Percentiles rank a stretch among this genome's conserved stretches.
Evolutionary conservation across 139 green algal species (phyloP).

Genomic region (Micractinium sp.): DNA sequence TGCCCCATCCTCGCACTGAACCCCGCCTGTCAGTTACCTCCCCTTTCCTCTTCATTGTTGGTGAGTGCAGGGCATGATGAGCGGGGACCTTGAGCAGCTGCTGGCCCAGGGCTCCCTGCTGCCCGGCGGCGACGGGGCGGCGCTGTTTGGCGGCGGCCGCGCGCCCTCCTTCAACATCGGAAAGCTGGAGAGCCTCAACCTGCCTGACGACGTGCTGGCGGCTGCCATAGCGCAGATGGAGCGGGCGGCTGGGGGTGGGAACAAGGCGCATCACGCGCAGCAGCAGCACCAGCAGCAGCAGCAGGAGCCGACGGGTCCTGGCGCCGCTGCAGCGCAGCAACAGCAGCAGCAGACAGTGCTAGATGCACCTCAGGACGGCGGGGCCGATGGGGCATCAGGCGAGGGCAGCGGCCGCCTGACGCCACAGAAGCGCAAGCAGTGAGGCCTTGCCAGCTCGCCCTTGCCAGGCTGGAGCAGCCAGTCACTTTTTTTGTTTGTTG

Average conservation of each 20-base stretch:
- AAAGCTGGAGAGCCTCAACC: constrained; percentile 62
- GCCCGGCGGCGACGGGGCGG: background rate
- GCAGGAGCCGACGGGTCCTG: background rate
- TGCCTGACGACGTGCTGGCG: constrained; percentile 18
- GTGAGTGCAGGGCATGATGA: constrained; percentile 36
- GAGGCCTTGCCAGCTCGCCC: background rate
- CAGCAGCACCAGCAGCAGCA: constrained; percentile 3
- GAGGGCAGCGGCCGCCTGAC: background rate
- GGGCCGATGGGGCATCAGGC: too few species aligned
- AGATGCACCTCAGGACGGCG: background rate
- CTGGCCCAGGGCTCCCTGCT: constrained; percentile 37
- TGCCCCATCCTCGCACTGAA: background rate
- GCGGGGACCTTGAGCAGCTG: constrained; percentile 53
- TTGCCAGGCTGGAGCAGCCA: too few species aligned
- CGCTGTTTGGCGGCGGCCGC: background rate
- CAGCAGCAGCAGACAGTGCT: background rate
- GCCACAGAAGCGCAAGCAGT: background rate
- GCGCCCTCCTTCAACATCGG: constrained; percentile 47
- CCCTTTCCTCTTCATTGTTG: background rate
- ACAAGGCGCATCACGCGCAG: background rate
- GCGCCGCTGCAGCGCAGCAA: background rate
- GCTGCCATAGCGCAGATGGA: constrained; percentile 15
- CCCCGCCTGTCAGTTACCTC: background rate
- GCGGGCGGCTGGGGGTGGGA: background rate
- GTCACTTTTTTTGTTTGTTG: too few species aligned